Percentiles rank a stretch among this genome's conserved stretches.
These are phyloP conservation scores for Venturia carpophila DNA, from an alignment of 2,329 filamentous ascomycete species.

Conservation along the genomic window DNA sequence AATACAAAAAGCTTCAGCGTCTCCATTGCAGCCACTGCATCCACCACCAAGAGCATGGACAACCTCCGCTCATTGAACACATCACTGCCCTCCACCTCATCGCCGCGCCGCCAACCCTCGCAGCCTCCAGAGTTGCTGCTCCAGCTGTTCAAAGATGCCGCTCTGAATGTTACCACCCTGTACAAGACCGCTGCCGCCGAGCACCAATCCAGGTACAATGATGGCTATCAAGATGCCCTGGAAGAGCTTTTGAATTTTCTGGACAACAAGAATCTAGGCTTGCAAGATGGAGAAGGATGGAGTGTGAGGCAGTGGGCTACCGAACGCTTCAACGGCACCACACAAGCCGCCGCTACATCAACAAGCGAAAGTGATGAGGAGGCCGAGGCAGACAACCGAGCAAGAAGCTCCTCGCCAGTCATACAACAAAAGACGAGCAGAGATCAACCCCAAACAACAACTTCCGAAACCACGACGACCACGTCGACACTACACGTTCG, in stretches of 20 bases:
- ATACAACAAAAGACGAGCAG: conserved; percentile 43
- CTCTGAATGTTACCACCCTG: conserved; percentile 87
- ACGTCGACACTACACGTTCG: conserved; percentile 6
- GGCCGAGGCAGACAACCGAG: conserved; percentile 49
- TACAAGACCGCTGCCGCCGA: conserved; percentile 85
- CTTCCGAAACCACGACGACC: neutral
- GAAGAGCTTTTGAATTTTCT: conserved; percentile 82
- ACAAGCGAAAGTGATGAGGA: conserved; percentile 64
- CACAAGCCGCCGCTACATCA: conserved; percentile 39
- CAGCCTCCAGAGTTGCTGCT: conserved; percentile 50
- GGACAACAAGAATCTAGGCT: conserved; percentile 70
- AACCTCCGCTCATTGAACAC: conserved; percentile 27
- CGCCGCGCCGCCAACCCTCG: conserved; percentile 24
- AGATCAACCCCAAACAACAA: conserved; percentile 28
- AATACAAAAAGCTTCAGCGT: neutral
- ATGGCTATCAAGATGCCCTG: conserved; percentile 89
- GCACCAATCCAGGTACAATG: conserved; percentile 63
- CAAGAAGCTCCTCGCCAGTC: conserved; percentile 52
- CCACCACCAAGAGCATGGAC: neutral
- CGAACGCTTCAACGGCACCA: conserved; percentile 59
- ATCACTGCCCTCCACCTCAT: conserved; percentile 31
- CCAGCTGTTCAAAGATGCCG: conserved; percentile 84
- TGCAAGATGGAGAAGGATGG: conserved; percentile 71
- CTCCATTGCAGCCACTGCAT: neutral
- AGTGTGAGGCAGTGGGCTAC: conserved; percentile 58